These are phyloP conservation scores for Hyaloscypha hepaticicola DNA, from an alignment of 495 filamentous ascomycete species.

Conservation along the genomic window DNA sequence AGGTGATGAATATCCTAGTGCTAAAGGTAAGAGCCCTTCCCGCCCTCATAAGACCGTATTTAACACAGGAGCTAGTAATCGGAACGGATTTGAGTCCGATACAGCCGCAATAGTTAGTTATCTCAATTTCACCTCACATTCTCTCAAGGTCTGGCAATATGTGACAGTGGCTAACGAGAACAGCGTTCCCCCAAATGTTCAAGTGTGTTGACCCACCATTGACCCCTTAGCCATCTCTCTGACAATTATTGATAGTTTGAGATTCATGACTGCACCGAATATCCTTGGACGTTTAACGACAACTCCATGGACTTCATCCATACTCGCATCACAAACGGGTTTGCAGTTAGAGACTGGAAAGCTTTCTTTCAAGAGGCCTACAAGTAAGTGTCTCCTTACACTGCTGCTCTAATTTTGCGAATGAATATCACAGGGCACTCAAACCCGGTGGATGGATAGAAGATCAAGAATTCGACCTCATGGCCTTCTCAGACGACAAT, in stretches of 20 bases:
- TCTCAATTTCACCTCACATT: neutral
- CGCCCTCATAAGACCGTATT: neutral
- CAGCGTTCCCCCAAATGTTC: neutral
- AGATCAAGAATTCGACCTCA: neutral
- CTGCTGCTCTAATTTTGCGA: neutral
- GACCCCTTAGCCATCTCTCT: neutral
- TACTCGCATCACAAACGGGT: neutral
- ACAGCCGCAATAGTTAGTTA: neutral
- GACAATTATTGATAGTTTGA: neutral
- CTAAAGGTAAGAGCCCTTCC: neutral
- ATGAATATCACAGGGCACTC: neutral
- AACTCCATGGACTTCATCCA: neutral
- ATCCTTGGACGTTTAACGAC: neutral
- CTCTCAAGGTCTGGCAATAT: neutral
- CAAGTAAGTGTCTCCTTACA: neutral
- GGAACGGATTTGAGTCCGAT: neutral
- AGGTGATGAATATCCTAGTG: neutral
- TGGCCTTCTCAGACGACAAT: neutral
- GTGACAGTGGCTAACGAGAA: neutral
- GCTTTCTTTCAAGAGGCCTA: neutral
- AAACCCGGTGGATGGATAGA: neutral
- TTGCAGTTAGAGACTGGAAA: neutral
- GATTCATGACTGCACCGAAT: neutral
- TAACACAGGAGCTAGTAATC: neutral
- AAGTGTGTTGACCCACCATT: neutral